Base-by-base conservation (phyloP, 2,329 filamentous ascomycete species). In the Aspergillus sp. region DNA sequence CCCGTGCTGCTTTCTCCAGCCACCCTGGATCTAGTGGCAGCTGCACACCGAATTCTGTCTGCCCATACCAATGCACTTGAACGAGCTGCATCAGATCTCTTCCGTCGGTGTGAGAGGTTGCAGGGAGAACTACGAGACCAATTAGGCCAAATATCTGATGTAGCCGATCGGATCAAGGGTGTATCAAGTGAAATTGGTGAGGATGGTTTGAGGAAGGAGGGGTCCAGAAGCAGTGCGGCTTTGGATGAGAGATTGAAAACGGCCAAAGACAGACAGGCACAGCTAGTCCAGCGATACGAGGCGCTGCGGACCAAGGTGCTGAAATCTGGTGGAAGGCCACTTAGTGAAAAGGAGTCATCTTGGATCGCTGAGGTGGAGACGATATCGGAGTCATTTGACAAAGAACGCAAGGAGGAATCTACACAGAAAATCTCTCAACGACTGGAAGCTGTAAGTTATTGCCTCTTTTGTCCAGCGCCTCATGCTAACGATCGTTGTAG, bases 31-130 rank as follows among this genome's bases (percentile, higher is more conserved):
- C 66, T 80, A 12, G 77, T 82, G 55, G 75, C 78, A 6, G 70
- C 73, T 37, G 77, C 79, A 3, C 80, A 82, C 60, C 72, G 79
- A 39, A 74, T 79, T 4, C 64, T 82, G 19, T 77, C 77, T 33
- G 65, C 71, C 23, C 77, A 82, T 62, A 81, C 79, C 5, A 72
- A 77, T 53, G 66, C 73, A 12, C 68, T 82, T 6, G 77, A 79
- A 54, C 68, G 73, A 56, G 79, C 79, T 9, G 79, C 78, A 11
- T 78, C 80, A 2, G 79, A 81, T 61, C 69, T 82, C n/a, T 82
- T 82, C 69, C 77, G 79, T 37, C 76, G 79, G n/a, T 81, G 79
- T 60, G 78, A 82, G 54, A 70, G 78, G 17, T 62, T 82, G 44
- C 73, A 74, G 57, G 74, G 75, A 14, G 80, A 82, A 63, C 75